A percentile compares a stretch with the other conserved stretches of the same genome.
These are phyloP conservation scores for Paramyrothecium sp. DNA, from an alignment of 2,329 filamentous ascomycete species.

Conservation along the genomic window DNA sequence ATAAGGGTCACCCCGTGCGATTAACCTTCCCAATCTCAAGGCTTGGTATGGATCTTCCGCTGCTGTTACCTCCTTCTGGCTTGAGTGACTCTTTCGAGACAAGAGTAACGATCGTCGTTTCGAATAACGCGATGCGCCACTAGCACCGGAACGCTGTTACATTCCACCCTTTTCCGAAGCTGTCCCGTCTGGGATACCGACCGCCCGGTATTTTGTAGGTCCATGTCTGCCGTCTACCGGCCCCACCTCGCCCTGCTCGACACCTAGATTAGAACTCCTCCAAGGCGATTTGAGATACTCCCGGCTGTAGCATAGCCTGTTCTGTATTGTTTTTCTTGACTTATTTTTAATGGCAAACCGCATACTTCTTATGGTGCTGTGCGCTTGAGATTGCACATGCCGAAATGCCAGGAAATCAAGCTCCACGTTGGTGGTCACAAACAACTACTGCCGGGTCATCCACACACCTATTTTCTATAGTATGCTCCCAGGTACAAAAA, in stretches of 20 bases:
- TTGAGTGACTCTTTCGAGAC: neutral
- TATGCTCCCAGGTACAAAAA: too few relatives aligned
- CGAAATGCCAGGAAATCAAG: too few relatives aligned
- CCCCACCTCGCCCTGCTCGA: neutral
- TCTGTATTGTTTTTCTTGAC: too few relatives aligned
- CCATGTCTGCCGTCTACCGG: neutral
- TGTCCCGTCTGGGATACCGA: neutral
- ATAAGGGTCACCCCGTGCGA: neutral
- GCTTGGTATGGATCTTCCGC: neutral
- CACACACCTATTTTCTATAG: too few relatives aligned
- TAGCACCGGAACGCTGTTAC: neutral
- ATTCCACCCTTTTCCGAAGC: constrained; percentile 8
- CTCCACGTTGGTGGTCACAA: too few relatives aligned
- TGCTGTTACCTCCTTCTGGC: neutral
- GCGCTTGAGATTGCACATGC: too few relatives aligned
- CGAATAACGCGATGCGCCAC: neutral
- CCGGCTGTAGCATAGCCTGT: too few relatives aligned
- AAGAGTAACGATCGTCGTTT: constrained; percentile 1
- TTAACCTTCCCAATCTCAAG: neutral
- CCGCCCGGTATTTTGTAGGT: constrained; percentile 4
- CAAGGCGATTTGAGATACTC: too few relatives aligned
- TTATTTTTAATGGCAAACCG: too few relatives aligned
- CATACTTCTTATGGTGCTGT: too few relatives aligned
- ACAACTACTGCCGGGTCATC: too few relatives aligned
- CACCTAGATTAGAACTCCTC: too few relatives aligned